Evolutionary conservation across 2,329 filamentous ascomycete genomes (phyloP).

Genomic region (Xylariaceae sp.): DNA sequence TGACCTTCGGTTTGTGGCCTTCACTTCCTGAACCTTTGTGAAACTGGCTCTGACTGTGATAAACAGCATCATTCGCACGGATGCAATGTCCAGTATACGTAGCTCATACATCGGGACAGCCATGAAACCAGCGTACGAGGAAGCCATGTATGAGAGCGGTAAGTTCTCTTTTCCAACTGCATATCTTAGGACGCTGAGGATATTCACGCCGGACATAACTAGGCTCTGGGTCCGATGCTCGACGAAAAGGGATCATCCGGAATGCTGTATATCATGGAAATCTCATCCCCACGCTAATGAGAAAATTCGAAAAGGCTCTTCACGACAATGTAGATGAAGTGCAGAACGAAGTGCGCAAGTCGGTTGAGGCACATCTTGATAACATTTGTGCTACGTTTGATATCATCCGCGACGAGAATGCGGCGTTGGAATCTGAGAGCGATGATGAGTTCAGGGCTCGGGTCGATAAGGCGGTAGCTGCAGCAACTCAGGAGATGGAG

Average conservation of each 20-base stretch:
- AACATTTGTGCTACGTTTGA: slow-evolving; percentile 30
- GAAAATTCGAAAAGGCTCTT: slow-evolving; percentile 24
- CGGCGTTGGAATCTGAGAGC: slow-evolving; percentile 33
- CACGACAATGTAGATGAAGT: slow-evolving; percentile 8
- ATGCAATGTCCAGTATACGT: slow-evolving; percentile 33
- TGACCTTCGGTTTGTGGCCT: slow-evolving; percentile 7
- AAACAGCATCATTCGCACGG: slow-evolving; percentile 33
- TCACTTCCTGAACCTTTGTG: slow-evolving; percentile 5
- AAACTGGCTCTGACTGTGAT: too few relatives aligned
- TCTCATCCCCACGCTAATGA: slow-evolving; percentile 32
- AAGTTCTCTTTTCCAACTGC: slow-evolving; percentile 2
- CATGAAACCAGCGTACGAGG: slow-evolving; percentile 35
- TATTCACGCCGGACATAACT: not conserved
- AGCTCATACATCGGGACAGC: slow-evolving; percentile 36
- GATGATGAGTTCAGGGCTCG: slow-evolving; percentile 34
- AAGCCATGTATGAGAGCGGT: slow-evolving; percentile 33
- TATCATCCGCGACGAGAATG: slow-evolving; percentile 37
- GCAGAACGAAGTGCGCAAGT: slow-evolving; percentile 20
- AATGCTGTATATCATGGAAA: slow-evolving; percentile 19
- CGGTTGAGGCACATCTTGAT: slow-evolving; percentile 22
- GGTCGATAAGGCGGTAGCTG: slow-evolving; percentile 24
- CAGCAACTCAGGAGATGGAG: slow-evolving; percentile 4
- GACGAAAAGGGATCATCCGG: slow-evolving; percentile 35
- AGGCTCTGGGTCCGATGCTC: slow-evolving; percentile 33
- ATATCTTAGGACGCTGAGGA: not conserved